Evolutionary conservation across 2,329 filamentous ascomycete genomes (phyloP), one percentile per base, ranked within the genome.

Genomic region (Nigrospora oryzae): DNA sequence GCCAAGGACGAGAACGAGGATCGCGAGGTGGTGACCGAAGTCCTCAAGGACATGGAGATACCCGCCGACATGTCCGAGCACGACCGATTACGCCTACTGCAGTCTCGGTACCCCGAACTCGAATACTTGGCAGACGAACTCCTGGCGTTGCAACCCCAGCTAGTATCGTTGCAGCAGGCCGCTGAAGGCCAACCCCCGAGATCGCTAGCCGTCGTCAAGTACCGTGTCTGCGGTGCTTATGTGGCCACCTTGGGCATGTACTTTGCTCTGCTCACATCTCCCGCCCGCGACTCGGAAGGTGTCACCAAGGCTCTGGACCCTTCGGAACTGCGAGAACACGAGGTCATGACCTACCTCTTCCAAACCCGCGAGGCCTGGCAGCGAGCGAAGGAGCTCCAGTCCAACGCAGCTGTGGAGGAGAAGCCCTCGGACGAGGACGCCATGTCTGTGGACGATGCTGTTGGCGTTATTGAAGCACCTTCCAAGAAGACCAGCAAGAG

Each of bases 211-310:
- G 71, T 82, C 10, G 73, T 88, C 47, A 93, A 91, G 62, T 83
- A 86, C 60, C 83, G 88, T 63, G 81, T 90, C 11, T 71, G 95
- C 35, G 84, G 87, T 5, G 87, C 89, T 48, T 97, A 98, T 60
- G 72, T 97, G 19, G 89, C 86, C 37, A 77, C 88, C 1, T 73
- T 98, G 53, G 84, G 86, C 40, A 90, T 95, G 80, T 98, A 98
- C 64, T 95, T 98, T 63, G 87, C 90, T 34, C 77, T 97, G 33
- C 69, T 98, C n/a, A 88, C 89, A 11, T 95, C 89, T 0, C 83
- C 88, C 1, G 76, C 83, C 2, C 74, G 82, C 41, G 79, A 82
- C 47, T 68, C 70, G 1, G 66, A 71, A 33, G 73, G 72, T 8
- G 64, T 69, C 0, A 64, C 67, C 12, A 74, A 81, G 47, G 75